Percentiles rank a stretch among this genome's conserved stretches.
phyloP scores from a whole-genome alignment of 1,284 basidiomycete genomes.

The Rhizoctonia solani region DNA sequence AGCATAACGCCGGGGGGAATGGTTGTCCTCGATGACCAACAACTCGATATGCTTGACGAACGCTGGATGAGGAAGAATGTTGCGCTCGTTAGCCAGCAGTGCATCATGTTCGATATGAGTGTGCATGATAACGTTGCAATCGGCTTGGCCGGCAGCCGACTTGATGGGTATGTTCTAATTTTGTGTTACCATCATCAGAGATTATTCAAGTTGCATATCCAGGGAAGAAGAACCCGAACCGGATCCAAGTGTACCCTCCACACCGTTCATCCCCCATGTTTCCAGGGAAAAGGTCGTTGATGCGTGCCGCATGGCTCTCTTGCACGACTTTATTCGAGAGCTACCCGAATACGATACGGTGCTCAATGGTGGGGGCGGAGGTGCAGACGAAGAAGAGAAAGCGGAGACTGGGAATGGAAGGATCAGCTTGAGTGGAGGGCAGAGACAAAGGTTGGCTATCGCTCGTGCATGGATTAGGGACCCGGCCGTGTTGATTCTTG shows the following conservation, averaged over 20 bases:
- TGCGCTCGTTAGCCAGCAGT: constrained; percentile 77
- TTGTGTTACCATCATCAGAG: too few relatives aligned
- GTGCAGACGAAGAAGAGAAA: not conserved
- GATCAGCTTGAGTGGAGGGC: constrained; percentile 83
- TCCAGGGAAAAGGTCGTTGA: constrained; percentile 72
- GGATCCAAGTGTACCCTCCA: constrained; percentile 40
- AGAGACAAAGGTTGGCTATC: constrained; percentile 90
- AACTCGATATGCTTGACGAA: constrained; percentile 75
- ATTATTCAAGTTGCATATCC: too few relatives aligned
- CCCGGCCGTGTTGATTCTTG: constrained; percentile 88
- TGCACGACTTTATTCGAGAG: constrained; percentile 85
- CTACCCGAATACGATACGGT: constrained; percentile 88
- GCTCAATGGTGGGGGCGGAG: constrained; percentile 68
- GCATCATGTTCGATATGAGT: constrained; percentile 78
- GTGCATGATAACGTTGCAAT: constrained; percentile 91
- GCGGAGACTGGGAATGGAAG: not conserved
- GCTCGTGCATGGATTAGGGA: constrained; percentile 87
- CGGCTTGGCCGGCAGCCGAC: constrained; percentile 63
- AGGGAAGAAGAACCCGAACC: too few relatives aligned
- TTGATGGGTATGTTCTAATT: constrained; percentile 35
- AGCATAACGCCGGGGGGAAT: constrained; percentile 42
- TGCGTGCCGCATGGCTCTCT: constrained; percentile 82
- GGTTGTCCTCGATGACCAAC: constrained; percentile 83
- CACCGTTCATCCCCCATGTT: constrained; percentile 48
- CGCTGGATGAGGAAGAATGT: constrained; percentile 74